Base-by-base conservation (phyloP, 1,139 yeast species). In the Pneumocystis oryctolagi region DNA sequence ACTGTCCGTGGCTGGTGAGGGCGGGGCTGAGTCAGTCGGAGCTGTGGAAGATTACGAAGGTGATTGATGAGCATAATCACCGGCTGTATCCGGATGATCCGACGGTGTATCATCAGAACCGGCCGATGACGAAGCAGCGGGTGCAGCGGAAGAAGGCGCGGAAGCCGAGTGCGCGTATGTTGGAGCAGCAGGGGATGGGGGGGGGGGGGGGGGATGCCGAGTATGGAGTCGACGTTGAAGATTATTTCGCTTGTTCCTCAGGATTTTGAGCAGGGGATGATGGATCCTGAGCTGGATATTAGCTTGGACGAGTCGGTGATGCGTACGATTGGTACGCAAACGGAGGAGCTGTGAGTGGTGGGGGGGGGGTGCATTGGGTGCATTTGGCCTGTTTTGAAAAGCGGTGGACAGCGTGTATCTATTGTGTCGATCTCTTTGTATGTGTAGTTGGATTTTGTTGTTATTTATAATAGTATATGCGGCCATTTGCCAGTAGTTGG, bases 1-100 rank as follows among this genome's bases (percentile, higher is more conserved):
- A 40, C n/a, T 60, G 61, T 40, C 61, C 61, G 16, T 60, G 61
- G 61, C 61, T 60, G 25, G 61, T 60, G 3, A 35, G 61, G 2
- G 61, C 61, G 16, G 61, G 61, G 28, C 39, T 60, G 34, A 58
- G 58, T n/a, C 40, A 60, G 20, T 28, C 56, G 25, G 58, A 60
- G 14, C 56, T 60, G 6, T 60, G 61, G 61, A 60, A 60, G 39
- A 60, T 60, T 3, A 60, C 61, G 8, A 60, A 60, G 25, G 40
- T 40, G 14, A 18, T 60, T 16, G 20, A 53, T 16, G 61, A 60
- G 28, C 61, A 60, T 28, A 60, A 60, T 40, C 61, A 60, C 28
- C 59, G 40, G 20, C 32, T 60, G 18, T 60, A 56, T 25, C 61
- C 61, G 9, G 61, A 37, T 12, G 40, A 60, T 16, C 61, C 61